Percentiles rank a stretch among this genome's conserved stretches.
phyloP scores from a whole-genome alignment of 805 yeast genomes.

The Monosporozyma siamensis region DNA sequence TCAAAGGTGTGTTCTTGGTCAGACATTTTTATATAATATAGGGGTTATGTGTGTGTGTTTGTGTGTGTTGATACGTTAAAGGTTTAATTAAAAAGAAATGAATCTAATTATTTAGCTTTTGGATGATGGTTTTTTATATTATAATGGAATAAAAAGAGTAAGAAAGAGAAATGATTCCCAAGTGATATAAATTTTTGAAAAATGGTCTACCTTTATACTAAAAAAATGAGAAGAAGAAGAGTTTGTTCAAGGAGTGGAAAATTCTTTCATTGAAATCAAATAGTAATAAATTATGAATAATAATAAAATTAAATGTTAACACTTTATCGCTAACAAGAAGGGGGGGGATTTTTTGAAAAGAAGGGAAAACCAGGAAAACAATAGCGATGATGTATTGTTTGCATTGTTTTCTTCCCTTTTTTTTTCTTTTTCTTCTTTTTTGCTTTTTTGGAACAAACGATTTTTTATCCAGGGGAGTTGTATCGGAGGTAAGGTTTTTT shows the following conservation, averaged over 20 bases:
- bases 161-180: neutral
- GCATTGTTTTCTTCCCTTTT: too few relatives aligned
- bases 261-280: neutral
- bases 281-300: too few relatives aligned
- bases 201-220: neutral
- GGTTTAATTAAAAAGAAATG: neutral
- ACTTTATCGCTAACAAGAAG: too few relatives aligned
- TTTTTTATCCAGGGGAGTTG: neutral
- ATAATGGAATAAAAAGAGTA: neutral
- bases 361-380: too few relatives aligned
- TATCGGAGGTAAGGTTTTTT: neutral
- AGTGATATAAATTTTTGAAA: neutral
- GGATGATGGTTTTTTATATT: neutral
- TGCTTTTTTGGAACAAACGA: too few relatives aligned
- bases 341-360: too few relatives aligned
- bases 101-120: constrained; percentile 1
- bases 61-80: neutral
- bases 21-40: constrained; percentile 18
- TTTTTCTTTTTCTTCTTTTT: too few relatives aligned
- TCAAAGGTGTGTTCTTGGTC: constrained; percentile 83
- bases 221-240: too few relatives aligned
- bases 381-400: neutral
- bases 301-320: too few relatives aligned
- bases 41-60: neutral
- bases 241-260: too few relatives aligned